A percentile compares a stretch with the other conserved stretches of the same genome.
These are phyloP conservation scores for Physcomitrium patens DNA, from an alignment of 225 moss, liverwort and hornwort species.

Conservation along the genomic window DNA sequence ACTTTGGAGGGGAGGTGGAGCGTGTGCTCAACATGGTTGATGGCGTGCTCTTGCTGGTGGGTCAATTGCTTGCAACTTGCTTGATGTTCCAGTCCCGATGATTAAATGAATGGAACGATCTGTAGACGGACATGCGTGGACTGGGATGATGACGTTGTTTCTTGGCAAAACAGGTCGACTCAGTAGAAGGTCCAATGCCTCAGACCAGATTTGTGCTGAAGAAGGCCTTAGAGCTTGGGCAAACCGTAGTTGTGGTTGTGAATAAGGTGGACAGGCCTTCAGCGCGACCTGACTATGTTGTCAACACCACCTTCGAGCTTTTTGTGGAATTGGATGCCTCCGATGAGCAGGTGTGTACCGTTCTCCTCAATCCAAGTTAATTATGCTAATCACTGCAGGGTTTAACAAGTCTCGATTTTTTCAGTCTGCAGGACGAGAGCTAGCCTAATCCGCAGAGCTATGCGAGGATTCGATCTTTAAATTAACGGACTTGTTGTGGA, in stretches of 20 bases:
- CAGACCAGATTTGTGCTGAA: slow-evolving; percentile 95
- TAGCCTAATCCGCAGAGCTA: background rate
- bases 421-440: background rate
- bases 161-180: slow-evolving; percentile 66
- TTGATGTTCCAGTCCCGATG: too few relatives aligned
- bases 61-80: slow-evolving; percentile 11
- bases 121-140: too few relatives aligned
- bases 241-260: slow-evolving; percentile 89
- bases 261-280: slow-evolving; percentile 96
- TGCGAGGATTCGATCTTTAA: background rate
- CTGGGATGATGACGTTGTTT: background rate
- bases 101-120: too few relatives aligned
- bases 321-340: slow-evolving; percentile 91
- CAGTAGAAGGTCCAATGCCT: slow-evolving; percentile 97
- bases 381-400: too few relatives aligned
- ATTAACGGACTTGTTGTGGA: background rate
- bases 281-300: slow-evolving; percentile 87
- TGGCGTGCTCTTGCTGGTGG: slow-evolving; percentile 87
- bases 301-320: slow-evolving; percentile 90
- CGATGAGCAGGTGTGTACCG: slow-evolving; percentile 78
- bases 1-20: slow-evolving; percentile 97
- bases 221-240: slow-evolving; percentile 92
- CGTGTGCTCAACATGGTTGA: slow-evolving; percentile 97
- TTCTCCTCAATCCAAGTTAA: background rate
- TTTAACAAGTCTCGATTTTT: too few relatives aligned